Evolutionary conservation across 192 early-diverging fungal species (phyloP).

Genomic region (Piromyces finnis): DNA sequence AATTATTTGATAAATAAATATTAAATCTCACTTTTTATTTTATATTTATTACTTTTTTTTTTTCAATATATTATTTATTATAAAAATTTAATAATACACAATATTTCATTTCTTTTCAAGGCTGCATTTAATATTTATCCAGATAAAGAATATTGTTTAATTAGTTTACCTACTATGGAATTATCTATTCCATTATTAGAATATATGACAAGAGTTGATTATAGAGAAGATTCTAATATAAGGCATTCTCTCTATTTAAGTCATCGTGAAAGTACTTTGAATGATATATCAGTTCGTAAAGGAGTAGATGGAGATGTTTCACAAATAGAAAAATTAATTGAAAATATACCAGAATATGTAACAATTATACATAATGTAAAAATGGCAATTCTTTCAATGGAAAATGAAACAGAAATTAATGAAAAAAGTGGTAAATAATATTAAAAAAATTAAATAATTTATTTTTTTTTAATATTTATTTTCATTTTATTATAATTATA

Average conservation of each 20-base stretch:
- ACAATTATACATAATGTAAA: conserved; percentile 1
- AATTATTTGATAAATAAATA: no score
- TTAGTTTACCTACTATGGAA: conserved; percentile 16
- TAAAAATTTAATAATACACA: no score
- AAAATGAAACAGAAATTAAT: neutral
- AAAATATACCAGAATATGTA: conserved; percentile 3
- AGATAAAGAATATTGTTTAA: conserved; percentile 26
- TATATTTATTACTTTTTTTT: no score
- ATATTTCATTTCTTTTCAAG: neutral
- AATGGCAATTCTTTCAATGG: neutral
- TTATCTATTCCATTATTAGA: conserved; percentile 19
- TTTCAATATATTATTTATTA: no score
- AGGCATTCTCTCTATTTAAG: conserved; percentile 20
- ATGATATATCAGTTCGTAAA: conserved; percentile 5
- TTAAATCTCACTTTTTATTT: neutral
- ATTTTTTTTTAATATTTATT: no score
- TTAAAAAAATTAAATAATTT: no score
- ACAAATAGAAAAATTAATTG: conserved; percentile 5
- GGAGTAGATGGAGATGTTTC: conserved; percentile 1
- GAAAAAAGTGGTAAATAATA: neutral
- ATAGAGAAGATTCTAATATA: conserved; percentile 1
- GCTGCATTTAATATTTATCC: conserved; percentile 18
- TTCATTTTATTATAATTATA: no score
- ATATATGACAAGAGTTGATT: conserved; percentile 8
- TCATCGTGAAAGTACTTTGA: conserved; percentile 12